Evolutionary conservation across 768 basidiomycete genomes (phyloP).

Genomic region (Suillus lakei): DNA sequence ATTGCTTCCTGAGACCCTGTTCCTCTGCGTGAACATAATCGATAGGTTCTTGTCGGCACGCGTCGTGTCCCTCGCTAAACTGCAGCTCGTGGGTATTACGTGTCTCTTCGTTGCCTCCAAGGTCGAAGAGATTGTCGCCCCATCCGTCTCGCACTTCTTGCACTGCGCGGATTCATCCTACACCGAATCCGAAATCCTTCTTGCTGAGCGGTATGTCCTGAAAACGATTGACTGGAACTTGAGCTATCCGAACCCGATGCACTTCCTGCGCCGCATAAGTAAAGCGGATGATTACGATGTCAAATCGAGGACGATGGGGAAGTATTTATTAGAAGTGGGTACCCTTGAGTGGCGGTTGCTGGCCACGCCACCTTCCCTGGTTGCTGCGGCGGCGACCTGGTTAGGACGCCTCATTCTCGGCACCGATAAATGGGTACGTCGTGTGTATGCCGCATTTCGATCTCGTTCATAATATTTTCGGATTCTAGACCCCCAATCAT

Average conservation of each 20-base stretch:
- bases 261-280: conserved; percentile 86
- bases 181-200: conserved; percentile 78
- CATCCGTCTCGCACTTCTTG: conserved; percentile 80
- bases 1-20: conserved; percentile 88
- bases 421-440: conserved; percentile 85
- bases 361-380: conserved; percentile 70
- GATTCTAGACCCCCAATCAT: conserved; percentile 73
- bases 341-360: conserved; percentile 83
- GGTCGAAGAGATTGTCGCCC: conserved; percentile 91
- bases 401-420: conserved; percentile 80
- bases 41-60: conserved; percentile 75
- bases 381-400: conserved; percentile 89
- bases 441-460: neutral
- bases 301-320: conserved; percentile 83
- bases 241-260: conserved; percentile 86
- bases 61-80: conserved; percentile 77
- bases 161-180: conserved; percentile 81
- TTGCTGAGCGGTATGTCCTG: conserved; percentile 88
- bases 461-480: conserved; percentile 17
- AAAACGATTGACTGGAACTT: conserved; percentile 87
- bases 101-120: conserved; percentile 90
- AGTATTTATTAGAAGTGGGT: conserved; percentile 89
- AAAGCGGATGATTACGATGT: conserved; percentile 94
- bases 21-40: conserved; percentile 86
- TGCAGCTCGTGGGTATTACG: conserved; percentile 90